Base-by-base conservation (phyloP, 2,329 filamentous ascomycete genomes). In the Blastomyces parvus region DNA sequence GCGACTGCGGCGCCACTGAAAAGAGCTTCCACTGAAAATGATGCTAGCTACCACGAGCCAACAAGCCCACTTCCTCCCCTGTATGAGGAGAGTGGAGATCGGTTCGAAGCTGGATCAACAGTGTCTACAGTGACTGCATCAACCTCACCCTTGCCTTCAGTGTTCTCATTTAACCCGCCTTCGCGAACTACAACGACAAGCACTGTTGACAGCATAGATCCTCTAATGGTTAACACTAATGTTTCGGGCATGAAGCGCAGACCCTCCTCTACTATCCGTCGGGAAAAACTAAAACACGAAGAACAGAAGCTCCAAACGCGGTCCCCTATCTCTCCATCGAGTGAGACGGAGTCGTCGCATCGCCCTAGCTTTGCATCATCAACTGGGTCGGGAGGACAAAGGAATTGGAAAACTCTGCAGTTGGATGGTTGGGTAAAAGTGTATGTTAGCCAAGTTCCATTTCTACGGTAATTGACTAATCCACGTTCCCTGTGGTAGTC, bases 81-180 rank as follows among this genome's bases (percentile, higher is more conserved):
- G 3, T 17, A 50, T 50, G 48, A 50, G 13, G 48, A 50, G 6
- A 7, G 22, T 11, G 22, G 22, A 27, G 27, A 50, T 50, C 48
- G 11, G 22, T 50, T 50, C 22, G 48, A 50, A 27, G 22, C 11
- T 13, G 13, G 48, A 27, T 50, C 22, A 50, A 50, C 48, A 13
- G 27, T 14, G 2, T 57, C 30, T 38, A 36, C 55, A 14, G 30
- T 11, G 8, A 27, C 53, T n/a, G 17, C 19, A 40, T 57, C 53
- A 40, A 36, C 27, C 27, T 33, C 53, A 13, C 36, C 53, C n/a
- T 33, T 57, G 53, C 30, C 30, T 36, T 57, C 55, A 17, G 55
- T 57, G 30, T 38, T 57, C 19, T 57, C 55, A 40, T 57, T 57
- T 57, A 57, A n/a, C 48, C 22, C 48, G 11, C 48, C 48, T 36